Evolutionary conservation across 495 filamentous ascomycete species (phyloP), one percentile per base, ranked within the genome.

Genomic region (Aspergillus leporis): DNA sequence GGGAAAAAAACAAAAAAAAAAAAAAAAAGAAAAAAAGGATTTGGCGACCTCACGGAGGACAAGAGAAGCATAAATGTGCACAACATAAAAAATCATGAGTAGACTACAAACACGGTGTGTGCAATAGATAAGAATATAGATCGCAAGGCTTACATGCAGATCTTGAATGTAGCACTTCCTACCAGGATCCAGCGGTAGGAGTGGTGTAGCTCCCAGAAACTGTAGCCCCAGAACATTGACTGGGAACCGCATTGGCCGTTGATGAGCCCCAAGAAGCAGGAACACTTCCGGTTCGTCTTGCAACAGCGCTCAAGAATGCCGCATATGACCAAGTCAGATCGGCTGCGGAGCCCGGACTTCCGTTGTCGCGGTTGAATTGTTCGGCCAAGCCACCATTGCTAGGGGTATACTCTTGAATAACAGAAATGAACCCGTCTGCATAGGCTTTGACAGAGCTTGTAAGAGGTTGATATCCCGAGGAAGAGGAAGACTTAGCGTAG

Each of bases 251-350:
- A 19, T 66, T 68, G 1, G 73, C 72, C 14, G 71, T 71, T 36
- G 74, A 71, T 62, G 81, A 85, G 36, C 73, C 74, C 74, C 74
- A 80, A 4, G 83, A 78, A 13, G 74, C 51, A 0, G 84, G 83
- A n/a, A 84, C 73, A 2, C 67, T 53, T 55, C 78, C 32, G 69
- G 71, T 34, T 69, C 70, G 58, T 54, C 72, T 63, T n/a, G 72
- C 74, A n/a, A 73, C 65, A 53, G 82, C 81, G 7, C 84, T 83
- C 38, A 87, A 63, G 72, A 88, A 87, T n/a, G 84, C 72, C 3
- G 84, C 82, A 64, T 85, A 88, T 13, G 83, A 88, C 87, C 87
- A 90, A 16, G 87, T 90, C 16, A 90, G 73, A 63, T 88, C 76
- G 12, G 61, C 23, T 9, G 85, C 87, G 8, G 84, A 85, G 41